These are phyloP conservation scores for Cladosporium sp. DNA, from an alignment of 2,329 filamentous ascomycete genomes.

Conservation along the genomic window DNA sequence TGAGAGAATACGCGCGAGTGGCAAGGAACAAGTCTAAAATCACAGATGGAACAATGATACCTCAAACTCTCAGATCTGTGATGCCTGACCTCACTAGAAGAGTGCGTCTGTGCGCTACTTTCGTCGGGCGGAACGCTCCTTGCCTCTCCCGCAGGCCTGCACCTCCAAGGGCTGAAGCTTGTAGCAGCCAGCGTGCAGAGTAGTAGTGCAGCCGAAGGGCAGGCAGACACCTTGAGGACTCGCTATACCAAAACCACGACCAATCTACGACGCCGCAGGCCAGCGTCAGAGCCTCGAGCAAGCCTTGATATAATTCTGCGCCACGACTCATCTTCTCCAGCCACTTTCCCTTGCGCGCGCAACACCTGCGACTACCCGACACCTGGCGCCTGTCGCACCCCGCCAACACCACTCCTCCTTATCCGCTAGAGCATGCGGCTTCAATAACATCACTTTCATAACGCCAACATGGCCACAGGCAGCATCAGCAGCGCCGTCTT, in stretches of 20 bases:
- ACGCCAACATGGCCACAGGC: conserved; percentile 34
- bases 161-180: neutral
- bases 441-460: conserved; percentile 29
- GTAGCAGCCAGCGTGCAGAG: neutral
- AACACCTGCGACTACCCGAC: conserved; percentile 15
- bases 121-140: neutral
- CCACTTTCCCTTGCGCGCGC: neutral
- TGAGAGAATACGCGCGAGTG: neutral
- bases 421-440: conserved; percentile 25
- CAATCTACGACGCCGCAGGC: conserved; percentile 10
- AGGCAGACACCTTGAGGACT: neutral
- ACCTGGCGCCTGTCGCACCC: conserved; percentile 18
- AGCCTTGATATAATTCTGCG: neutral
- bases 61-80: neutral
- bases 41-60: neutral
- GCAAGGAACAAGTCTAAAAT: neutral
- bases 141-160: neutral
- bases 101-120: neutral
- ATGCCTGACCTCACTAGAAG: neutral
- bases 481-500: conserved; percentile 28
- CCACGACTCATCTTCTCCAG: neutral
- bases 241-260: neutral
- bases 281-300: conserved; percentile 7
- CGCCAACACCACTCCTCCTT: conserved; percentile 2
- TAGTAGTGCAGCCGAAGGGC: neutral